phyloP scores from a whole-genome alignment of 2,329 filamentous ascomycete genomes.

The Apiospora malaysiana region DNA sequence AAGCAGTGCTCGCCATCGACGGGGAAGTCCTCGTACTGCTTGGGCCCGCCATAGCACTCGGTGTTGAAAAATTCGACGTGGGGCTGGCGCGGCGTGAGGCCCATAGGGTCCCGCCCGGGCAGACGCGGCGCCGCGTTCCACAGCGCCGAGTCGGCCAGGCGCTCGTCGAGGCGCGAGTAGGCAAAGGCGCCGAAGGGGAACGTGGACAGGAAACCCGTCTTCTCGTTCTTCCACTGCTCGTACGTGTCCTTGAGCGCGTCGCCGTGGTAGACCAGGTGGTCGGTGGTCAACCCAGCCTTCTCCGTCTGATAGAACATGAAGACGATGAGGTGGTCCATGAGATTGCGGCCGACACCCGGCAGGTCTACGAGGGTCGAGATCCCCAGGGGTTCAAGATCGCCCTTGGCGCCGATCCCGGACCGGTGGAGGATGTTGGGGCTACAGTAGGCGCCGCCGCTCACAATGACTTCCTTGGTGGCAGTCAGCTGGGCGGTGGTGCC shows the following conservation, averaged over 20 bases:
- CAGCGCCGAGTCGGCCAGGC: slow-evolving; percentile 57
- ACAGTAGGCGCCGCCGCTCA: slow-evolving; percentile 56
- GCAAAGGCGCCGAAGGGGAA: slow-evolving; percentile 70
- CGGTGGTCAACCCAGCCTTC: slow-evolving; percentile 57
- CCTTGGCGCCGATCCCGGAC: slow-evolving; percentile 55
- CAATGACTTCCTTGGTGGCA: slow-evolving; percentile 47
- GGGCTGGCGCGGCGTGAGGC: slow-evolving; percentile 59
- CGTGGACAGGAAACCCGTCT: slow-evolving; percentile 61
- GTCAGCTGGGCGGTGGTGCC: slow-evolving; percentile 44
- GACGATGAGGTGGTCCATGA: slow-evolving; percentile 46
- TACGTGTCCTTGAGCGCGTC: slow-evolving; percentile 57
- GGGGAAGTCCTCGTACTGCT: slow-evolving; percentile 61
- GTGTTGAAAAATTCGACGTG: slow-evolving; percentile 69
- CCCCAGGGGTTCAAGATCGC: slow-evolving; percentile 40
- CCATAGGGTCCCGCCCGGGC: slow-evolving; percentile 67
- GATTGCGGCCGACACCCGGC: slow-evolving; percentile 32
- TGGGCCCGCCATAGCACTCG: slow-evolving; percentile 66
- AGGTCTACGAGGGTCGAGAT: slow-evolving; percentile 27
- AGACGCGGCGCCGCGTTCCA: slow-evolving; percentile 58
- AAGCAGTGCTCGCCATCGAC: slow-evolving; percentile 60
- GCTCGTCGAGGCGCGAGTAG: slow-evolving; percentile 66
- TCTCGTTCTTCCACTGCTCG: slow-evolving; percentile 62
- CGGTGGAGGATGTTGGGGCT: slow-evolving; percentile 58
- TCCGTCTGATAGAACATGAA: slow-evolving; percentile 68
- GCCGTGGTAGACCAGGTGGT: slow-evolving; percentile 58